phyloP scores from a whole-genome alignment of 352 stramenopile species.

The Pythium coloratum region DNA sequence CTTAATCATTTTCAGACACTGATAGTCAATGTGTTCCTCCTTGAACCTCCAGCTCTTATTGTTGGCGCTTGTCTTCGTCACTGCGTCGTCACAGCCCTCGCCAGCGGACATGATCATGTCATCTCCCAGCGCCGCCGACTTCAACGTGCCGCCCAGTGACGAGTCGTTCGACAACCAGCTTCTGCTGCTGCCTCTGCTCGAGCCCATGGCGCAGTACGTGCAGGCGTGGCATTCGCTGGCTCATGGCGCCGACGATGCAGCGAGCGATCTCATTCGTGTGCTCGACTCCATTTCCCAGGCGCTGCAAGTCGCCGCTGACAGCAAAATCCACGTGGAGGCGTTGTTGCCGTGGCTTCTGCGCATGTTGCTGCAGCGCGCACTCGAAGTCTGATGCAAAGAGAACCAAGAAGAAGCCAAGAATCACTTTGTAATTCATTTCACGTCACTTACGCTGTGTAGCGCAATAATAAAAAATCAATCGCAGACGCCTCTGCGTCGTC shows the following conservation, averaged over 20 bases:
- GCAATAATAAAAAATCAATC: conserved; percentile 1
- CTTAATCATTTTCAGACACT: background rate
- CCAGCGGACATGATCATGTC: conserved; percentile 2
- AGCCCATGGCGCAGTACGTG: conserved; percentile 16
- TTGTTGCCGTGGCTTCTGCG: conserved; percentile 19
- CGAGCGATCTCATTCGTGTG: conserved; percentile 2
- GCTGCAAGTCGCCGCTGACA: background rate
- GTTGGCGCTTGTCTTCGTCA: background rate
- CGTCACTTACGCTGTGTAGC: background rate
- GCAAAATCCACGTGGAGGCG: background rate
- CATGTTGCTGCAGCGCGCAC: conserved; percentile 12
- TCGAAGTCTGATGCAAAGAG: background rate
- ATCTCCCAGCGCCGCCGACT: background rate
- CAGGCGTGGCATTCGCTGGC: conserved; percentile 19
- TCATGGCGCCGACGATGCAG: conserved; percentile 11
- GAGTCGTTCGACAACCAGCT: background rate
- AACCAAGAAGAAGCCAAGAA: conserved; percentile 5
- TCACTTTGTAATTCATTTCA: background rate
- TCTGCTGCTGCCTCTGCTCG: conserved; percentile 2
- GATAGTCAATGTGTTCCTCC: background rate
- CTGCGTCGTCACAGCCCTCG: background rate
- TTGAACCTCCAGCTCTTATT: background rate
- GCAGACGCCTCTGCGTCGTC: background rate
- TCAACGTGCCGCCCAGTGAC: background rate
- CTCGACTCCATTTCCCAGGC: background rate